Evolutionary conservation across 805 yeast species (phyloP).

Genomic region (Candida railenensis): DNA sequence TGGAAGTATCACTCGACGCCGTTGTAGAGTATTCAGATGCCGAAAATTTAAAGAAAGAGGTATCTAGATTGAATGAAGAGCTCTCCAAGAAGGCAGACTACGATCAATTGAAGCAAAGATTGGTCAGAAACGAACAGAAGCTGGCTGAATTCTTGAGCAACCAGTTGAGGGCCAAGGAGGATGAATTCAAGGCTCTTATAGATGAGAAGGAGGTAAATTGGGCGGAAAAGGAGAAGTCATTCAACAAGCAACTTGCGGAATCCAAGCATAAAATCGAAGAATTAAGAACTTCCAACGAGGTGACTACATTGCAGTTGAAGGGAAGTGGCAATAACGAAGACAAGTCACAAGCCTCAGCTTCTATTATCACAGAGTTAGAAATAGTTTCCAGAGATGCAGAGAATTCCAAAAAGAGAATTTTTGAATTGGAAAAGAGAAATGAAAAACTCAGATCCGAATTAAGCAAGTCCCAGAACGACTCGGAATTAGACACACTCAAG

Average conservation of each 20-base stretch:
- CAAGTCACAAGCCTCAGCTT: slow-evolving; percentile 26
- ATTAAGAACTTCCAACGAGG: slow-evolving; percentile 61
- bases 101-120: slow-evolving; percentile 65
- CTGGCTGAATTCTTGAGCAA: slow-evolving; percentile 54
- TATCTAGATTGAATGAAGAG: slow-evolving; percentile 52
- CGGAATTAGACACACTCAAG: slow-evolving; percentile 37
- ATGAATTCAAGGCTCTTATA: slow-evolving; percentile 62
- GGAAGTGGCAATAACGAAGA: slow-evolving; percentile 35
- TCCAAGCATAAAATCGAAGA: slow-evolving; percentile 61
- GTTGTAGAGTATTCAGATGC: slow-evolving; percentile 55
- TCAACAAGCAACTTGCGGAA: slow-evolving; percentile 48
- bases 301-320: slow-evolving; percentile 57
- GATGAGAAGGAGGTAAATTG: slow-evolving; percentile 76
- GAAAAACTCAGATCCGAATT: slow-evolving; percentile 69
- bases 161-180: slow-evolving; percentile 67
- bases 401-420: slow-evolving; percentile 60
- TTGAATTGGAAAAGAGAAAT: slow-evolving; percentile 75
- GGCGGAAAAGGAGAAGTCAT: slow-evolving; percentile 55
- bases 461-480: slow-evolving; percentile 51
- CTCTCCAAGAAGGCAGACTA: slow-evolving; percentile 72
- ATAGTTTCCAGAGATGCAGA: slow-evolving; percentile 75
- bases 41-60: slow-evolving; percentile 50
- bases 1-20: slow-evolving; percentile 68
- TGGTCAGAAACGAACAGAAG: slow-evolving; percentile 59
- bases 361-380: slow-evolving; percentile 54